phyloP scores from a whole-genome alignment of 129 eudicot genomes.

The Erigeron canadensis region DNA sequence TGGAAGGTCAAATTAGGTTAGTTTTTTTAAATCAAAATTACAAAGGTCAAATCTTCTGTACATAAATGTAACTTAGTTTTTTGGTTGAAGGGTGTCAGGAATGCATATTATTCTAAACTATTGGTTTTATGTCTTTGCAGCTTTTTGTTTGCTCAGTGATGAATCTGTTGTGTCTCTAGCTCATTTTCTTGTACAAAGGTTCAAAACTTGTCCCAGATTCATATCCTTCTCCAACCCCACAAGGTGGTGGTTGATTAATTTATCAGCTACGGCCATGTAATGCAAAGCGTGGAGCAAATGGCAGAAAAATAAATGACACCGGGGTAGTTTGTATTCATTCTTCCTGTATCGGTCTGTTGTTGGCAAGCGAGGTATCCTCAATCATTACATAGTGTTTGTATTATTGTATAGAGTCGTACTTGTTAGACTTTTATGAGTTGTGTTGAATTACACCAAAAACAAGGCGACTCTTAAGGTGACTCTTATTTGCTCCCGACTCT shows the following conservation, averaged over 20 bases:
- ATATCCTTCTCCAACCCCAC: background rate
- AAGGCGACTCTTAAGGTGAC: no score
- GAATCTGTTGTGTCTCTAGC: background rate
- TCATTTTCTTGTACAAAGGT: background rate
- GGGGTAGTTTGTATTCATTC: background rate
- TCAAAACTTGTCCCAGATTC: background rate
- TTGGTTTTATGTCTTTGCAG: constrained; percentile 18
- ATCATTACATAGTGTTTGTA: background rate
- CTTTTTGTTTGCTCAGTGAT: background rate
- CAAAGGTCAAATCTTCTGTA: constrained; percentile 24
- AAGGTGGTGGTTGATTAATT: background rate
- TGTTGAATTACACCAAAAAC: no score
- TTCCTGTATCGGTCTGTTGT: background rate
- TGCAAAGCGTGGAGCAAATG: background rate
- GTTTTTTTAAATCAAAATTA: background rate
- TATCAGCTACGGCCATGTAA: background rate
- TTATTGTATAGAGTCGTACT: no score
- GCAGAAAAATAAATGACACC: background rate
- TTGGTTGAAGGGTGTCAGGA: background rate
- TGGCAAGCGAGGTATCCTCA: background rate
- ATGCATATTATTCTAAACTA: background rate
- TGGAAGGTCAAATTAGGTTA: constrained; percentile 42
- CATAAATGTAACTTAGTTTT: background rate
- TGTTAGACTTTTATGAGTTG: no score
- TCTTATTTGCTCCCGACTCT: no score